These are phyloP conservation scores for Haematococcus sp. DNA, from an alignment of 139 green algal genomes.

Conservation along the genomic window DNA sequence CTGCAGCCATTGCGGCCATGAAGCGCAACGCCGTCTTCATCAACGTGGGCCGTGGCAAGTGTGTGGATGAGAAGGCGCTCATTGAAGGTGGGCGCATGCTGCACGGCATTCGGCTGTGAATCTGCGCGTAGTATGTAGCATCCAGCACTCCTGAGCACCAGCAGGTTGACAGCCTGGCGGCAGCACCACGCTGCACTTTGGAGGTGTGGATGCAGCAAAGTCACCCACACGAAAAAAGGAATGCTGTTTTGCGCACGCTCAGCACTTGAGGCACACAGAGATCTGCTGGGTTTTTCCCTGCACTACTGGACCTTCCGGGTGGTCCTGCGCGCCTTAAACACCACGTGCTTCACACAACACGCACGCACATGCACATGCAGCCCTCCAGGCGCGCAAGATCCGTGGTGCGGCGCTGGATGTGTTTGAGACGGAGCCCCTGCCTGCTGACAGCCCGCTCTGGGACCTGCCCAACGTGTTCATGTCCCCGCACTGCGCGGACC, in stretches of 20 bases:
- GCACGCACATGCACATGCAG: conserved; percentile 26
- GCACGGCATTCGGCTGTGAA: background rate
- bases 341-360: too few species aligned
- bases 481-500: conserved; percentile 70
- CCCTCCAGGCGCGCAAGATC: conserved; percentile 57
- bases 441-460: conserved; percentile 63
- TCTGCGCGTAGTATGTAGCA: background rate
- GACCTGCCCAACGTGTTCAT: conserved; percentile 75
- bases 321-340: background rate
- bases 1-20: conserved; percentile 62
- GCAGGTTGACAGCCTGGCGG: background rate
- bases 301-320: background rate
- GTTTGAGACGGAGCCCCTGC: conserved; percentile 73
- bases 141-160: background rate
- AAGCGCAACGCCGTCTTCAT: conserved; percentile 70
- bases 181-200: too few species aligned
- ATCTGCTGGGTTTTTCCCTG: background rate
- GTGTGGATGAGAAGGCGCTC: conserved; percentile 73
- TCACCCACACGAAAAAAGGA: too few species aligned
- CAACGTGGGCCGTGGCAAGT: conserved; percentile 80
- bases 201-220: too few species aligned
- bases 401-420: conserved; percentile 79
- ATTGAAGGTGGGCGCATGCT: conserved; percentile 25
- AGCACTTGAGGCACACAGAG: background rate
- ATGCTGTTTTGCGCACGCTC: too few species aligned